Conservation (phyloP, 2,329 filamentous ascomycete species). For the Aspergillus pseudoterreus region DNA sequence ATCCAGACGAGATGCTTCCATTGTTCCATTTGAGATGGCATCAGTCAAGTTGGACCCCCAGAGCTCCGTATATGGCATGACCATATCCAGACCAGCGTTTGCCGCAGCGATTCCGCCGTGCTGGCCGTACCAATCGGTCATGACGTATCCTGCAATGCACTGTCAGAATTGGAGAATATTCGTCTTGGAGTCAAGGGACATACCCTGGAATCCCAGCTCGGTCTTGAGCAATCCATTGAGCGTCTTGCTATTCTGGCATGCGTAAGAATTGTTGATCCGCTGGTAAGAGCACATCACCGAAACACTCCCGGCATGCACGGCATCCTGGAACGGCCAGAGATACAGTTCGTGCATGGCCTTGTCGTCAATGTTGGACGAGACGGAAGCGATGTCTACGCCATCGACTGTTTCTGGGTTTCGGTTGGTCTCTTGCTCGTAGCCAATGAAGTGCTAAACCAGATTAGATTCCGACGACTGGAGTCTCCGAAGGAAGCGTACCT, state of each 20-base stretch:
- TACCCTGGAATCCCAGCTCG: slow-evolving; percentile 66
- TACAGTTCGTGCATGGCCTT: slow-evolving; percentile 64
- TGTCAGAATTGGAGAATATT: no score
- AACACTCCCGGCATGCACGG: slow-evolving; percentile 54
- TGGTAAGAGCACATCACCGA: slow-evolving; percentile 59
- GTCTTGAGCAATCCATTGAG: slow-evolving; percentile 74
- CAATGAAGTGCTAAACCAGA: slow-evolving; percentile 52
- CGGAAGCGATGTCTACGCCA: slow-evolving; percentile 31
- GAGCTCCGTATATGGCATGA: slow-evolving; percentile 15
- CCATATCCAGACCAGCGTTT: slow-evolving; percentile 25
- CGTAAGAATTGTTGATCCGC: slow-evolving; percentile 75
- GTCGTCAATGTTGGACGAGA: slow-evolving; percentile 63
- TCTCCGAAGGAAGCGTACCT: slow-evolving; percentile 8
- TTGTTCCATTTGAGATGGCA: slow-evolving; percentile 59
- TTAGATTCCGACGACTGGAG: not conserved
- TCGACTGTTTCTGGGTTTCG: slow-evolving; percentile 12
- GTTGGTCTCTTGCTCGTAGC: slow-evolving; percentile 56
- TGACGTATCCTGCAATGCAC: slow-evolving; percentile 61
- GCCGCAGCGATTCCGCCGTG: slow-evolving; percentile 47
- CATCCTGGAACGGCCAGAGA: slow-evolving; percentile 63
- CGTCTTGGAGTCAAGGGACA: not conserved
- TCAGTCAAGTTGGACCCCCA: slow-evolving; percentile 43
- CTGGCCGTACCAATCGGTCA: slow-evolving; percentile 75
- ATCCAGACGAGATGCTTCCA: slow-evolving; percentile 51
- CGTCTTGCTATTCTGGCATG: slow-evolving; percentile 73